Conservation (phyloP, 2,329 filamentous ascomycete genomes). For the Fusarium multiceps region DNA sequence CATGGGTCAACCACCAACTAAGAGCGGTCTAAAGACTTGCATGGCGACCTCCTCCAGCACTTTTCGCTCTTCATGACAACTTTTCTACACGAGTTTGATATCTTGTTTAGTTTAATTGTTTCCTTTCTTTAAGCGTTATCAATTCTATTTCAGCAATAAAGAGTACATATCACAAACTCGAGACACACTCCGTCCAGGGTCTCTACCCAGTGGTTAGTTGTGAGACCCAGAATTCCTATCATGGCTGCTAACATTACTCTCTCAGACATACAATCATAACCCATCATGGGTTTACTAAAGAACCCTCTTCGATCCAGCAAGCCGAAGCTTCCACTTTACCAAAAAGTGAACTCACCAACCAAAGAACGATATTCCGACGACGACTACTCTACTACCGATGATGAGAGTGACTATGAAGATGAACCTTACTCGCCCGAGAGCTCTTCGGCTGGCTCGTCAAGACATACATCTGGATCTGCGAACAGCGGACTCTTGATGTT, state of each 20-base stretch:
- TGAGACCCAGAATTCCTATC: constrained; percentile 22
- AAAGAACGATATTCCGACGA: constrained; percentile 66
- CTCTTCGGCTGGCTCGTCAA: constrained; percentile 63
- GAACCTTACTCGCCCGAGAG: constrained; percentile 57
- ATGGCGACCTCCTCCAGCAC: background rate
- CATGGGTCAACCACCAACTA: constrained; percentile 18
- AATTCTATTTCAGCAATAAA: background rate
- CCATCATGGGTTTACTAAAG: constrained; percentile 62
- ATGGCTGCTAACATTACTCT: constrained; percentile 11
- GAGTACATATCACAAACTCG: background rate
- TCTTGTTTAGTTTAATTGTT: background rate
- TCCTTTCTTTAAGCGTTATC: background rate
- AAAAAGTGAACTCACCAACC: constrained; percentile 54
- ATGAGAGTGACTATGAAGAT: constrained; percentile 59
- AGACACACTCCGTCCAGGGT: constrained; percentile 27
- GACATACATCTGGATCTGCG: constrained; percentile 60
- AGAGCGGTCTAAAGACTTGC: constrained; percentile 15
- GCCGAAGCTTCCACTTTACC: constrained; percentile 63
- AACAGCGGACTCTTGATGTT: constrained; percentile 59
- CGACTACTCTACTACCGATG: constrained; percentile 60
- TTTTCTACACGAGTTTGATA: background rate
- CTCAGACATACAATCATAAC: constrained; percentile 14
- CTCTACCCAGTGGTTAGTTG: constrained; percentile 13
- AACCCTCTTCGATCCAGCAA: constrained; percentile 61
- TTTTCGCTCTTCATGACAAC: constrained; percentile 1